Evolutionary conservation across 768 basidiomycete genomes (phyloP).

Genomic region (Lentinula raphanica): DNA sequence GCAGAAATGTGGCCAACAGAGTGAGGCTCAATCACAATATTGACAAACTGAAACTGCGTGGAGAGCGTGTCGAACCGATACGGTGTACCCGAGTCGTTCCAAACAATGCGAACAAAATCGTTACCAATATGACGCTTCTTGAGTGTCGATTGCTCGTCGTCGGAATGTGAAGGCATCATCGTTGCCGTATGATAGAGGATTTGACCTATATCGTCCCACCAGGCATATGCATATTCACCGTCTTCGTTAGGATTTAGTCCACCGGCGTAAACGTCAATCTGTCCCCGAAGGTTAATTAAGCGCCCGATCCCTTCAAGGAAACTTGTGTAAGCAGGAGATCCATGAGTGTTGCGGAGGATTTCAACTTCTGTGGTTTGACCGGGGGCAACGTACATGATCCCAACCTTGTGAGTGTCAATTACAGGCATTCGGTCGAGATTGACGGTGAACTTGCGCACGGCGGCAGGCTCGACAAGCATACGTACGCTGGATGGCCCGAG

Average conservation of each 20-base stretch:
- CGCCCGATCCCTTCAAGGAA: constrained; percentile 89
- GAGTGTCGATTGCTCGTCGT: constrained; percentile 64
- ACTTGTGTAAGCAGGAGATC: constrained; percentile 90
- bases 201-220: constrained; percentile 98
- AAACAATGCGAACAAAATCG: constrained; percentile 92
- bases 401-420: constrained; percentile 96
- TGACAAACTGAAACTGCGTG: constrained; percentile 95
- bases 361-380: constrained; percentile 82
- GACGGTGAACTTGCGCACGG: constrained; percentile 53
- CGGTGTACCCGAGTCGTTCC: constrained; percentile 91
- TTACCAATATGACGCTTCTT: constrained; percentile 98
- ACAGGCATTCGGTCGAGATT: constrained; percentile 83
- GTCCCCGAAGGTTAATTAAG: constrained; percentile 82
- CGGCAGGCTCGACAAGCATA: constrained; percentile 47
- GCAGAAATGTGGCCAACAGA: constrained; percentile 80
- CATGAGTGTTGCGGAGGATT: constrained; percentile 85
- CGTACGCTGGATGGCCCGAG: constrained; percentile 34
- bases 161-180: constrained; percentile 79
- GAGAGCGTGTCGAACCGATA: constrained; percentile 89
- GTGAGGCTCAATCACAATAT: constrained; percentile 94
- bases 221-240: constrained; percentile 95
- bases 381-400: constrained; percentile 92
- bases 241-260: constrained; percentile 88
- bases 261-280: constrained; percentile 89
- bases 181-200: constrained; percentile 94